These are phyloP conservation scores for Arthrobotrys musiformis DNA, from an alignment of 2,329 filamentous ascomycete species.

Conservation along the genomic window DNA sequence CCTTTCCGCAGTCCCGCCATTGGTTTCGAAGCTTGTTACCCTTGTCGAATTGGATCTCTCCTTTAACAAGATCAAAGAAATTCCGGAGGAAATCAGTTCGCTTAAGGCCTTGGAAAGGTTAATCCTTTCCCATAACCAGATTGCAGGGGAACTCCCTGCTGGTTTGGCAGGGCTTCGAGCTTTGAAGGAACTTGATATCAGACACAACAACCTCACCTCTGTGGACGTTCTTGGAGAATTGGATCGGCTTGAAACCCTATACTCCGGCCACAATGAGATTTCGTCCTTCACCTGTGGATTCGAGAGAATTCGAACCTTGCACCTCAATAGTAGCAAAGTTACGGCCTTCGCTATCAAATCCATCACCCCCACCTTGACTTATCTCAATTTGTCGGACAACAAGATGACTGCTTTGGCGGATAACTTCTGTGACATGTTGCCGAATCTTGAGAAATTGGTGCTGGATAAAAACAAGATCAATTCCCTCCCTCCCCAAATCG, in stretches of 20 bases:
- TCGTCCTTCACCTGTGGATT: slow-evolving; percentile 93
- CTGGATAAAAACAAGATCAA: slow-evolving; percentile 97
- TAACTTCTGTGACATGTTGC: slow-evolving; percentile 85
- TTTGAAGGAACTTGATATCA: slow-evolving; percentile 89
- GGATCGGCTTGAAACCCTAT: slow-evolving; percentile 85
- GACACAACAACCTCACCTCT: slow-evolving; percentile 88
- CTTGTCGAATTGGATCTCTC: slow-evolving; percentile 94
- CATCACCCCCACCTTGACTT: slow-evolving; percentile 81
- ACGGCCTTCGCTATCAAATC: slow-evolving; percentile 88
- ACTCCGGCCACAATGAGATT: slow-evolving; percentile 91
- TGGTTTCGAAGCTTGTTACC: slow-evolving; percentile 82
- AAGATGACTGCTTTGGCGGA: slow-evolving; percentile 90
- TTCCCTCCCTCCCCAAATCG: slow-evolving; percentile 84
- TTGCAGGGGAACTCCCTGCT: slow-evolving; percentile 78
- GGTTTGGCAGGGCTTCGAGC: slow-evolving; percentile 78
- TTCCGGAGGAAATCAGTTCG: slow-evolving; percentile 82
- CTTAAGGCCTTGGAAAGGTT: slow-evolving; percentile 84
- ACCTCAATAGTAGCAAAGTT: slow-evolving; percentile 93
- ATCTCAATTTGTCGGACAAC: slow-evolving; percentile 87
- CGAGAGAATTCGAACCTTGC: slow-evolving; percentile 80
- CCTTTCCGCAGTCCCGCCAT: slow-evolving; percentile 82
- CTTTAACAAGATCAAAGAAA: slow-evolving; percentile 85
- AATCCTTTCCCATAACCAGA: slow-evolving; percentile 93
- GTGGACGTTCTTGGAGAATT: slow-evolving; percentile 88
- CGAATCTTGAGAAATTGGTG: slow-evolving; percentile 85